Base-by-base conservation (phyloP, 768 basidiomycete genomes). In the Tricholoma flavovirens region DNA sequence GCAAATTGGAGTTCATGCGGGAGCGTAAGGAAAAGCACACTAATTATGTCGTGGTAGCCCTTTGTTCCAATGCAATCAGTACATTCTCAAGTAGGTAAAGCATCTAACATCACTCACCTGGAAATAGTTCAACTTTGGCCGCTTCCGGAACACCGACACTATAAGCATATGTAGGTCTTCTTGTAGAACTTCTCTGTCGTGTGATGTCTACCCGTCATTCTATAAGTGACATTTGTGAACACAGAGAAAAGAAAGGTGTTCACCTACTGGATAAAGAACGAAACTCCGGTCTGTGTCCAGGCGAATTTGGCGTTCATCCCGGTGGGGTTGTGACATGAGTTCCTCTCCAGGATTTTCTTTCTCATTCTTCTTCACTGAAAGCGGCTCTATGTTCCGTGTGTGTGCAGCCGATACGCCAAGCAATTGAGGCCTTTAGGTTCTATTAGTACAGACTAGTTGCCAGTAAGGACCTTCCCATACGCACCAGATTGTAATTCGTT, bases 221-320 rank as follows among this genome's bases (percentile, higher is more conserved):
- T 51, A 14, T 45, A 40, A 53, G 21, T 17, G 52, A 36, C 15
- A 29, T 17, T 38, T 38, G 29, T 36, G 30, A 55, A 56, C 12
- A 42, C 8, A 51, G 21, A 9, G 12, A 22, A 40, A 51, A n/a
- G 53, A 43, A 55, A 35, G 51, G 55, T 58, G 50, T 78, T 72
- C 77, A 90, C 93, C 90, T 80, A 83, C 85, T 66, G 94, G 90
- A 72, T 96, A 98, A 59, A 93, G 75, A 54, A 97, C 90, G 64
- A 98, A 98, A 61, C 92, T 93, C 49, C 94, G 83, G 70, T 94
- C 86, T 1, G 94, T 96, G 71, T 97, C 94, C 32, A 96, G 80
- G 56, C 76, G 72, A 58, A 97, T 92, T 71, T 97, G 94, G 12
- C 80, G 83, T 71, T 96, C 94, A 67, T 97, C 94, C 4, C 70